Percentiles rank a stretch among this genome's conserved stretches.
These are phyloP conservation scores for Persicaria tinctoria DNA, from an alignment of 148 eudicot species.

Conservation along the genomic window DNA sequence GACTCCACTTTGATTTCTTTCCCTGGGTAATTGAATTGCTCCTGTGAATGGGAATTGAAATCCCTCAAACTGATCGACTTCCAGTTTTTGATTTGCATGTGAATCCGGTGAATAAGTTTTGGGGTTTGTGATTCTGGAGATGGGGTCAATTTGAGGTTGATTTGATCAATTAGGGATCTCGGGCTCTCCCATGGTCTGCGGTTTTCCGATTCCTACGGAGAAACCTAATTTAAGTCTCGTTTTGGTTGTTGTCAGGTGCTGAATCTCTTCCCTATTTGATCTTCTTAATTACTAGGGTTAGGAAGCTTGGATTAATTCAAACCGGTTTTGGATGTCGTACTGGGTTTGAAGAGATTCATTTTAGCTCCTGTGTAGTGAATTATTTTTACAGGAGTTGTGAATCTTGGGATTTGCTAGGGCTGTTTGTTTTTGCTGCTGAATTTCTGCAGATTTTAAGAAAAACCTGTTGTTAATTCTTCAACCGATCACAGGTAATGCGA, in stretches of 20 bases:
- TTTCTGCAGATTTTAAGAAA: not conserved
- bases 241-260: too few relatives aligned
- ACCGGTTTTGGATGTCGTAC: too few relatives aligned
- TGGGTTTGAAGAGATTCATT: too few relatives aligned
- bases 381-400: not conserved
- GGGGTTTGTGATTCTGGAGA: not conserved
- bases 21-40: not conserved
- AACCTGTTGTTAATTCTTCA: not conserved
- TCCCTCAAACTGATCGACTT: not conserved
- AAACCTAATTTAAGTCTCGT: too few relatives aligned
- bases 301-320: too few relatives aligned
- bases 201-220: too few relatives aligned
- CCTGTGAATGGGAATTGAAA: not conserved
- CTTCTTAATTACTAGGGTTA: too few relatives aligned
- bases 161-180: not conserved
- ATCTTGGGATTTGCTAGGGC: not conserved
- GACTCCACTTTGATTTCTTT: not conserved
- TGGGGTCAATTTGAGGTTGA: slow-evolving; percentile 1
- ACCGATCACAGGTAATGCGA: too few relatives aligned
- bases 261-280: too few relatives aligned
- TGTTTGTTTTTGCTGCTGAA: not conserved
- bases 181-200: too few relatives aligned
- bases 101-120: not conserved
- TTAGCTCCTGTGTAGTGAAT: too few relatives aligned
- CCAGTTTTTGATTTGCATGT: not conserved